Base-by-base conservation (phyloP, 805 yeast genomes). In the Myxozyma neotropica region DNA sequence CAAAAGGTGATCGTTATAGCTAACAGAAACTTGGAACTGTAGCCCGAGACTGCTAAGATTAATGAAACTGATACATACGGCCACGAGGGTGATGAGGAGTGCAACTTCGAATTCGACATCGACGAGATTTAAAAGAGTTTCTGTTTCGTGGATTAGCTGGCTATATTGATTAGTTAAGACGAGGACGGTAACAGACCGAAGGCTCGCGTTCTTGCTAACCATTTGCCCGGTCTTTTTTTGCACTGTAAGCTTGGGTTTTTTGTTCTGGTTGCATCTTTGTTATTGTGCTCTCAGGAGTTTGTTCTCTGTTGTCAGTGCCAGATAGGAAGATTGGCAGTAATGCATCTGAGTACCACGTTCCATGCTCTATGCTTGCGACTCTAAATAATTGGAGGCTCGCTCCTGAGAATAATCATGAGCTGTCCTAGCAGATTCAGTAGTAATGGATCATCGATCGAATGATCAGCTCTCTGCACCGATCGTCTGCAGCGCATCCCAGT, bases 41-140 rank as follows among this genome's bases (percentile, higher is more conserved):
- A 54, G 50, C 99, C 99, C 65, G 98, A 94, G 77, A 83, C 86
- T 69, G 97, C 98, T 62, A 89, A 90, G 81, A 94, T 94, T 76
- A 92, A 93, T 78, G 99, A 94, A 81, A 91, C 96, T 67, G 97
- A 93, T 75, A 90, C 96, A 65, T 92, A 90, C 73, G 97, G 96
- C 74, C 93, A 86, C 75, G 98, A 91, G 69, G 95, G 91, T 50
- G 98, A 92, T 63, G 98, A 92, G 69, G 99, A 94, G 71, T 96
- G 91, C 75, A 93, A 93, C 84, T 91, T 93, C 77, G 98, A 93
- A 80, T 94, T 94, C 77, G 98, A 97, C 76, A 92, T 94, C 38
- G 66, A 93, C 77, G 98, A 94, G 78, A 92, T 93, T 75, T 93
- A 83, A 61, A 43, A 33, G 13, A 10, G 39, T 5, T 23, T 12